phyloP scores from a whole-genome alignment of 768 basidiomycete species.

The Udeniomyces megalosporus region DNA sequence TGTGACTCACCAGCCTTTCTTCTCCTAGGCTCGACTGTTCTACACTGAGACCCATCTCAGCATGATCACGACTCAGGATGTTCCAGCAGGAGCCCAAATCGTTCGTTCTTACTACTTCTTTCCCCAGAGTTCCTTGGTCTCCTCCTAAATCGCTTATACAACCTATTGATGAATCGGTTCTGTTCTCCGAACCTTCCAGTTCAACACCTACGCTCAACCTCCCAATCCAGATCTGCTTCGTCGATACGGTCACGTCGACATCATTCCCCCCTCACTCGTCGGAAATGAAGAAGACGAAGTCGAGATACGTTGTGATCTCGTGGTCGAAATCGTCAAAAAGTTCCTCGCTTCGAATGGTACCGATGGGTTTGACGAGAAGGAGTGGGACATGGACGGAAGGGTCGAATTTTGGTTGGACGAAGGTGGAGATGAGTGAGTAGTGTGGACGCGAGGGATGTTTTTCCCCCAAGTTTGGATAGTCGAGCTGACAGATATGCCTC shows the following conservation, averaged over 20 bases:
- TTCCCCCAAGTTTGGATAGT: not conserved
- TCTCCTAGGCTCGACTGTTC: constrained; percentile 60
- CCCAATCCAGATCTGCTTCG: constrained; percentile 89
- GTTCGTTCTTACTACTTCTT: too few species aligned
- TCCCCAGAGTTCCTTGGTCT: too few species aligned
- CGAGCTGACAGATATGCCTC: too few species aligned
- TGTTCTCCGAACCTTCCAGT: constrained; percentile 35
- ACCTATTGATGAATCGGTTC: too few species aligned
- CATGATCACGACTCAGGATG: constrained; percentile 65
- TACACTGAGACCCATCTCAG: constrained; percentile 53
- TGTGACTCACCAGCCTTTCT: not conserved
- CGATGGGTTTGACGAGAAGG: not conserved
- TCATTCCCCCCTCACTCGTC: constrained; percentile 34
- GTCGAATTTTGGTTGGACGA: constrained; percentile 90
- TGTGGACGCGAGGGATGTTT: too few species aligned
- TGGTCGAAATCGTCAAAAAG: constrained; percentile 34
- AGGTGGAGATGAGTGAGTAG: constrained; percentile 69
- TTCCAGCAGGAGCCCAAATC: constrained; percentile 69
- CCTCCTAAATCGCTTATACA: too few species aligned
- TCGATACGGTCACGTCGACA: constrained; percentile 82
- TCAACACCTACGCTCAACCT: constrained; percentile 87
- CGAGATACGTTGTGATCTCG: constrained; percentile 35
- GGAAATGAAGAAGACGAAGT: constrained; percentile 29
- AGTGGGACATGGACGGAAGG: constrained; percentile 35
- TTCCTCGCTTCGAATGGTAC: constrained; percentile 22